Evolutionary conservation across 2,329 filamentous ascomycete species (phyloP), one percentile per base, ranked within the genome.

Genomic region (Diaporthe ampelina): DNA sequence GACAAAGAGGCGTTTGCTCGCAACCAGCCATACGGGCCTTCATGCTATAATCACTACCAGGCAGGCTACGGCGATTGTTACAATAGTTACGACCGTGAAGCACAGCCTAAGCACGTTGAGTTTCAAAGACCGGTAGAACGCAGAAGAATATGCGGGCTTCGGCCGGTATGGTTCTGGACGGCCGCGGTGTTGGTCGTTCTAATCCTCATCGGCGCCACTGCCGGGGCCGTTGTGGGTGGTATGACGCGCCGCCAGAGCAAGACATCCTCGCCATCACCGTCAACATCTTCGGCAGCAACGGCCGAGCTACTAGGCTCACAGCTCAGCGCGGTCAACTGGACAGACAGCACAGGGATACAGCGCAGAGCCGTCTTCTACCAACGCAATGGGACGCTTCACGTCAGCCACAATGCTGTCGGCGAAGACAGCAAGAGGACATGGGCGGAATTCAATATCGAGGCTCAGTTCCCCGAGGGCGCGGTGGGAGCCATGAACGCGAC

Each of bases 291-390:
- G 17, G 15, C 58, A 6, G 17, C 40, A 19, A 8, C 8, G 3
- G 9, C 59, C 4, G 59, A 32, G 24, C 24, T 63, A 15, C 24
- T 43, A 15, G 40, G 35, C 17, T 48, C 59, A 17, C 59, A 29
- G 9, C 59, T 63, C 3, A 63, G 59, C 59, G 59, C 59, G 24
- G 59, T 63, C 59, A 63, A 63, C 59, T 63, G 59, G 59, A 63
- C 59, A n/a, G 59, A 63, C 40, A 63, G 59, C 40, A 32, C 37
- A 17, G 40, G 40, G 17, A 1, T 19, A 13, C 59, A 63, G 19
- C 59, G 24, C 24, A 63, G 29, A 10, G 59, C 59, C 9, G 40
- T 63, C 15, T 63, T 63, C 19, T 63, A 63, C 35, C 59, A 48
- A 10, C 59, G 40, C 0, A 63, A 63, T 26, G 59, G 40, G 4